These are phyloP conservation scores for Rhizopus stolonifer DNA, from an alignment of 371 early-diverging fungal genomes.

Conservation along the genomic window DNA sequence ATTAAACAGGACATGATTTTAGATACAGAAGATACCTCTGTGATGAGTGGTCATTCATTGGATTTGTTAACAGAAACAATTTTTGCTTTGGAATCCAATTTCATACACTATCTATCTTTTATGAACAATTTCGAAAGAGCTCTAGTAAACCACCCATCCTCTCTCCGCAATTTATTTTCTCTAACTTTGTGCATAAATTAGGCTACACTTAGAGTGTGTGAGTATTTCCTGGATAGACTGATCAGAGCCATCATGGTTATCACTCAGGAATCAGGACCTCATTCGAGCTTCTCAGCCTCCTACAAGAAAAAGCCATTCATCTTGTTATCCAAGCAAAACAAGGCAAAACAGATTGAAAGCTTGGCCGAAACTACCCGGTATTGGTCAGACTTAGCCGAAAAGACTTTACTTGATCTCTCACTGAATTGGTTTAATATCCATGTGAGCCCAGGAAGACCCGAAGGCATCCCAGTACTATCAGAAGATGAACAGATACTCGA, in stretches of 20 bases:
- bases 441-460: neutral
- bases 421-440: neutral
- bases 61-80: slow-evolving; percentile 14
- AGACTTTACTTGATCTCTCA: neutral
- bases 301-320: slow-evolving; percentile 7
- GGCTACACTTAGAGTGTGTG: slow-evolving; percentile 25
- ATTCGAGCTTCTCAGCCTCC: neutral
- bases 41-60: slow-evolving; percentile 5
- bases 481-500: slow-evolving; percentile 1
- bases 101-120: neutral
- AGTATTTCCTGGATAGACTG: slow-evolving; percentile 31
- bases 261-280: slow-evolving; percentile 3
- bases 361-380: slow-evolving; percentile 2
- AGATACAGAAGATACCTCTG: neutral
- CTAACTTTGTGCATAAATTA: neutral
- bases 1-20: slow-evolving; percentile 13
- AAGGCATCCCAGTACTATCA: neutral
- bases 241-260: slow-evolving; percentile 16
- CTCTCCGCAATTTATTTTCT: no score
- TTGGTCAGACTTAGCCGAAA: slow-evolving; percentile 12
- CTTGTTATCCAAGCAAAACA: slow-evolving; percentile 14
- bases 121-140: neutral
- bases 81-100: slow-evolving; percentile 1
- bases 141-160: neutral
- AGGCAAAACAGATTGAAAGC: slow-evolving; percentile 7